Evolutionary conservation across 2,329 filamentous ascomycete genomes (phyloP), one percentile per base, ranked within the genome.

Genomic region (Hymenoscyphus scutula): DNA sequence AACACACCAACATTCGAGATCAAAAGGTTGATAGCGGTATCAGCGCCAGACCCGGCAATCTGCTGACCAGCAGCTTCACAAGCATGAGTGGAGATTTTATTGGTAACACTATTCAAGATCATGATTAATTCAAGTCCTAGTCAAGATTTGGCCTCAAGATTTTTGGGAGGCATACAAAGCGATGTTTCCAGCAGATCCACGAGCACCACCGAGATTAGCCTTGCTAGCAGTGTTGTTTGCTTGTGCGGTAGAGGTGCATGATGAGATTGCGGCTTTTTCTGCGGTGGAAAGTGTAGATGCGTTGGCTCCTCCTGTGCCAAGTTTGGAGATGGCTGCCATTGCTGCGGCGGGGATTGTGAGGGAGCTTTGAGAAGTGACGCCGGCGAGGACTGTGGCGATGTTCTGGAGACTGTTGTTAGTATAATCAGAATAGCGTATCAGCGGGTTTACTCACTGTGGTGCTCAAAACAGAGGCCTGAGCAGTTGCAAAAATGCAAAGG

Each of bases 1-100:
- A 69, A 41, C 32, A 69, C 68, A 0, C 67, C 68, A n/a, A 69
- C 64, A 61, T 68, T 69, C 38, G 68, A 69, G 38, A 69, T 70
- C 51, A 70, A 62, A 17, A 70, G 62, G 55, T 68, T 67, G 17
- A 65, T 45, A 55, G 19, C 59, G 19, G 68, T 68, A 57, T 70
- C 66, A 23, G 64, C 64, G 6, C 53, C 66, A 2, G 61, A 27
- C 11, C 32, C 53, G 13, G 63, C 56, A 25, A 68, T 69, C n/a
- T 70, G 66, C 37, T 68, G 64, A 1, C 62, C 62, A 11, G 66
- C 68, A 30, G 53, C 63, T 51, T 67, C 68, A 54, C 67, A 67
- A 11, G 64, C 66, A 59, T 68, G 65, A 5, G 58, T 68, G 1
- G 64, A 64, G n/a, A 68, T 62, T 48, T 69, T 70, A 10, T 70